Percentiles rank a stretch among this genome's conserved stretches.
These are phyloP conservation scores for Thinopyrum obtusiflorum DNA, from an alignment of 202 grass and related monocot species.

Conservation along the genomic window DNA sequence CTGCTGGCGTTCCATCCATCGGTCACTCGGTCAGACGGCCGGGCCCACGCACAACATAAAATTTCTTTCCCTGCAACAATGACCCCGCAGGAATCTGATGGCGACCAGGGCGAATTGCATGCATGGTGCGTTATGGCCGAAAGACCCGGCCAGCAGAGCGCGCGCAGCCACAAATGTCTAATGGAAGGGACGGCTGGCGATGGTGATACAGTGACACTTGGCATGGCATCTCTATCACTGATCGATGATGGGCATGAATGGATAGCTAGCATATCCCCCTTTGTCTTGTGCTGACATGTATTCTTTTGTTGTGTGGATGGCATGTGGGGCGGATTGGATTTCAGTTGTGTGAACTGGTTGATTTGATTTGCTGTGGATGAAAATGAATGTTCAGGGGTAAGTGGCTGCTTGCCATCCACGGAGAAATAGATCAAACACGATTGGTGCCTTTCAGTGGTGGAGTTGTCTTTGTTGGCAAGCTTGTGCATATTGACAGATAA, in stretches of 20 bases:
- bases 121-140: neutral
- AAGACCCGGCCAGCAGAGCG: neutral
- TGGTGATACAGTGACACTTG: neutral
- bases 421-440: neutral
- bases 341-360: no score
- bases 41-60: no score
- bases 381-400: no score
- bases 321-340: neutral
- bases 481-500: no score
- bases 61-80: neutral
- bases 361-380: no score
- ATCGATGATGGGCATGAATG: neutral
- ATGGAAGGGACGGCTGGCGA: constrained; percentile 11
- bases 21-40: no score
- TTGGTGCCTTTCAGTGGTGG: no score
- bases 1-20: no score
- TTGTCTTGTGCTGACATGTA: neutral
- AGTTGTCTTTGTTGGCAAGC: no score
- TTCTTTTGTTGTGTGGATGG: neutral
- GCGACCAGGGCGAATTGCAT: neutral
- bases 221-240: neutral
- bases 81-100: neutral
- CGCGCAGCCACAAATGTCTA: neutral
- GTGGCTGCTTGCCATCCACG: no score
- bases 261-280: neutral